Base-by-base conservation (phyloP, 2,329 filamentous ascomycete genomes). In the Penicillium hordei region DNA sequence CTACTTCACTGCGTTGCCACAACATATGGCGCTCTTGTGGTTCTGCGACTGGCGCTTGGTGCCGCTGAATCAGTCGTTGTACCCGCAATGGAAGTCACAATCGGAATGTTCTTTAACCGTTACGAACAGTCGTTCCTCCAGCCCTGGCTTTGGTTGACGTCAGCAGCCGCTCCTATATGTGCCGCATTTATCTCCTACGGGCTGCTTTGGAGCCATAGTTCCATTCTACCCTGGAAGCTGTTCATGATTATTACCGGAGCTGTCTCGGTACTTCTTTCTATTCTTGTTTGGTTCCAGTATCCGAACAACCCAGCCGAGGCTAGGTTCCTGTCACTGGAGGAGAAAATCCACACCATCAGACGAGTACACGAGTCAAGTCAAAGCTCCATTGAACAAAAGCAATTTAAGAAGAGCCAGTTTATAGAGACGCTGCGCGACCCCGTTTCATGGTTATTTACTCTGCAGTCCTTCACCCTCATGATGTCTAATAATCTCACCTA, bases 121-220 rank as follows among this genome's bases (percentile, higher is more conserved):
- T 65, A 75, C 10, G 80, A 83, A 42, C 75, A 75, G 10, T 74
- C 77, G 1, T 74, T 81, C 43, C 76, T 82, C 0, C 79, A 81
- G 9, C 75, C 82, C 0, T 68, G 84, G 0, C 83, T 84, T 57
- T 84, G 82, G 81, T 42, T 61, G 3, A 59, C 60, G 3, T 64
- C 60, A 15, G 46, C 62, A 48, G 62, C 58, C 4, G 49, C 76
- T 0, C 74, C 75, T 10, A 70, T 78, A 23, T 65, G 66, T 1
- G 69, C 73, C 0, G 75, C 72, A 0, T 76, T 78, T 34, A 72
- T 78, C 8, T 69, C 75, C 0, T 79, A 78, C 52, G 76, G 75
- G 1, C 64, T 78, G 1, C 70, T 79, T 5, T 77, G 66, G 58
- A 73, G 63, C 38, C 63, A 71, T 6, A 68, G 60, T 15, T 8